phyloP scores from a whole-genome alignment of 768 basidiomycete genomes.

The Xerocomellus amylosporus region DNA sequence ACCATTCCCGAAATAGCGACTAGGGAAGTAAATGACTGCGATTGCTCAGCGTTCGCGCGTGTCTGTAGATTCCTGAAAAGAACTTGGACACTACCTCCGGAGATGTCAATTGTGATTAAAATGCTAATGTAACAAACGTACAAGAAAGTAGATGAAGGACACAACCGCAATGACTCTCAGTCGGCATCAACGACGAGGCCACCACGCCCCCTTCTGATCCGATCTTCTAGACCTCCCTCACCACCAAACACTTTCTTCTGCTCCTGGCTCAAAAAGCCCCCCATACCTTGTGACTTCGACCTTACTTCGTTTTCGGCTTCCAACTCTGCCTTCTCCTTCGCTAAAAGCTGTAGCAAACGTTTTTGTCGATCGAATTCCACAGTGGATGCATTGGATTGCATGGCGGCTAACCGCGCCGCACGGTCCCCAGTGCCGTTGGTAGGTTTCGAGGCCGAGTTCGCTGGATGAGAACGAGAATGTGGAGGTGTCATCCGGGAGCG shows the following conservation, averaged over 20 bases:
- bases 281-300: constrained; percentile 72
- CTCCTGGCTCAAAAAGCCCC: constrained; percentile 77
- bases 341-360: constrained; percentile 63
- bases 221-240: constrained; percentile 71
- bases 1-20: constrained; percentile 49
- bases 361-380: constrained; percentile 70
- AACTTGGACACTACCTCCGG: constrained; percentile 28
- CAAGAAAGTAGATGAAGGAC: not conserved
- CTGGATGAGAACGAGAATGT: constrained; percentile 19
- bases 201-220: constrained; percentile 68
- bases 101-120: not conserved
- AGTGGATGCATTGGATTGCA: constrained; percentile 70
- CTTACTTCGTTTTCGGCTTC: constrained; percentile 70
- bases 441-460: constrained; percentile 10
- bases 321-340: constrained; percentile 74
- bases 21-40: constrained; percentile 18
- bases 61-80: not conserved
- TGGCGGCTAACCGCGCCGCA: constrained; percentile 85
- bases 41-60: not conserved
- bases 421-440: constrained; percentile 49
- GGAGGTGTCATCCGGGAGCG: constrained; percentile 47
- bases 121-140: constrained; percentile 9
- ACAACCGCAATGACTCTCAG: constrained; percentile 13
- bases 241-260: constrained; percentile 85
- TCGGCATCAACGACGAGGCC: constrained; percentile 62